A percentile compares a stretch with the other conserved stretches of the same genome.
Conservation (phyloP, 2,329 filamentous ascomycete species). For the Cladosporium colombiae region DNA sequence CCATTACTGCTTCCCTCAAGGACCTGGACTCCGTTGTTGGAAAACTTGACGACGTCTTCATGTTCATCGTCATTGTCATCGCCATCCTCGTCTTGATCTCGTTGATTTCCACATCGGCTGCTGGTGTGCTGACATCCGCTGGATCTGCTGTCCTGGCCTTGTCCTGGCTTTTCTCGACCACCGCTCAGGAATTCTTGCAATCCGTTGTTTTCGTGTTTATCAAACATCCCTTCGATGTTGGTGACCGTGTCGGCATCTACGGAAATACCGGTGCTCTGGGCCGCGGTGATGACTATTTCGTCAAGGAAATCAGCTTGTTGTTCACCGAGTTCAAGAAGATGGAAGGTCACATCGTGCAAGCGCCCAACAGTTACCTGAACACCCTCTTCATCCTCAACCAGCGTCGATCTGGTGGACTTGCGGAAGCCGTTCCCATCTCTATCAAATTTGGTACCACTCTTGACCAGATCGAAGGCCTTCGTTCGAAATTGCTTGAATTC, state of each 20-base stretch:
- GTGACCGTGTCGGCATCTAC: slow-evolving; percentile 88
- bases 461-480: slow-evolving; percentile 79
- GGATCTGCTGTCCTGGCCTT: slow-evolving; percentile 85
- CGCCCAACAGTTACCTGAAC: slow-evolving; percentile 91
- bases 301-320: slow-evolving; percentile 87
- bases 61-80: slow-evolving; percentile 81
- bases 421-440: slow-evolving; percentile 79
- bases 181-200: slow-evolving; percentile 91
- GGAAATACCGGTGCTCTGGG: slow-evolving; percentile 80
- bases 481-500: slow-evolving; percentile 78
- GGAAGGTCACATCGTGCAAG: slow-evolving; percentile 94
- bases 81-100: slow-evolving; percentile 84
- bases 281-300: slow-evolving; percentile 89
- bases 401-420: slow-evolving; percentile 81
- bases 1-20: slow-evolving; percentile 90
- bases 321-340: slow-evolving; percentile 99
- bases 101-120: slow-evolving; percentile 86
- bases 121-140: slow-evolving; percentile 83
- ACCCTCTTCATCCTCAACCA: slow-evolving; percentile 94
- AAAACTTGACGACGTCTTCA: slow-evolving; percentile 84
- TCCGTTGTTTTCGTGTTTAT: slow-evolving; percentile 95
- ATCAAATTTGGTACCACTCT: slow-evolving; percentile 87
- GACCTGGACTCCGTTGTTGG: slow-evolving; percentile 91
- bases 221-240: slow-evolving; percentile 96
- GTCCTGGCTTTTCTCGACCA: slow-evolving; percentile 89